These are phyloP conservation scores for Leishmania aethiopica DNA, from an alignment of 208 protist species.

Conservation along the genomic window DNA sequence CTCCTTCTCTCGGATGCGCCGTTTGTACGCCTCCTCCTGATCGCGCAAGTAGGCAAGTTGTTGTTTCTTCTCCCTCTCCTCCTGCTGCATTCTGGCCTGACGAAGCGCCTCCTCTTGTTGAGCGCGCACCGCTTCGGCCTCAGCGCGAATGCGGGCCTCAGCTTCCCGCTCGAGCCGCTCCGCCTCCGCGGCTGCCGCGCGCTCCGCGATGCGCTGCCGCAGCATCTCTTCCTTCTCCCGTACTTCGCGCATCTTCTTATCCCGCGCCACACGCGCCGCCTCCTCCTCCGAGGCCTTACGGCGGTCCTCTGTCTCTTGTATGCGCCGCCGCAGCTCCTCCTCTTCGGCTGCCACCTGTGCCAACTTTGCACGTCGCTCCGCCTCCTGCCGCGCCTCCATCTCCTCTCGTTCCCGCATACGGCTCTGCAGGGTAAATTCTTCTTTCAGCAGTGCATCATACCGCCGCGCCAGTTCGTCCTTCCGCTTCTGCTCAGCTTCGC, in stretches of 20 bases:
- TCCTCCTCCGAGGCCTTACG: slow-evolving; percentile 46
- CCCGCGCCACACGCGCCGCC: slow-evolving; percentile 28
- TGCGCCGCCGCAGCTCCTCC: slow-evolving; percentile 56
- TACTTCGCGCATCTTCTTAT: slow-evolving; percentile 45
- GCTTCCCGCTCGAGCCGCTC: slow-evolving; percentile 19
- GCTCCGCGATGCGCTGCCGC: slow-evolving; percentile 51
- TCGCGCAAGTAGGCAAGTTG: slow-evolving; percentile 54
- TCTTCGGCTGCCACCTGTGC: slow-evolving; percentile 69
- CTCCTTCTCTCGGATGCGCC: slow-evolving; percentile 51
- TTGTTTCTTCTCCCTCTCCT: slow-evolving; percentile 31
- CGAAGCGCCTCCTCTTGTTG: slow-evolving; percentile 47
- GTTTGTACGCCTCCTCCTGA: slow-evolving; percentile 62
- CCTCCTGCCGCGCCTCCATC: slow-evolving; percentile 30
- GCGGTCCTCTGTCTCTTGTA: slow-evolving; percentile 50
- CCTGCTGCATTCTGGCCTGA: slow-evolving; percentile 26
- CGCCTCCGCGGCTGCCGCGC: slow-evolving; percentile 28
- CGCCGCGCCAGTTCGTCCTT: slow-evolving; percentile 36
- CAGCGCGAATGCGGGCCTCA: slow-evolving; percentile 31
- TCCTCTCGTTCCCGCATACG: slow-evolving; percentile 39
- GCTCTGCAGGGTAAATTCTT: slow-evolving; percentile 46
- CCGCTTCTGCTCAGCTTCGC: slow-evolving; percentile 36
- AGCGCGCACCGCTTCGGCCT: slow-evolving; percentile 29
- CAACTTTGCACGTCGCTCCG: slow-evolving; percentile 41
- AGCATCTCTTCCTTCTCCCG: slow-evolving; percentile 80
- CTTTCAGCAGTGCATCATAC: slow-evolving; percentile 35